These are phyloP conservation scores for Plasmodium yoelii DNA, from an alignment of 169 alveolate species.

Conservation along the genomic window DNA sequence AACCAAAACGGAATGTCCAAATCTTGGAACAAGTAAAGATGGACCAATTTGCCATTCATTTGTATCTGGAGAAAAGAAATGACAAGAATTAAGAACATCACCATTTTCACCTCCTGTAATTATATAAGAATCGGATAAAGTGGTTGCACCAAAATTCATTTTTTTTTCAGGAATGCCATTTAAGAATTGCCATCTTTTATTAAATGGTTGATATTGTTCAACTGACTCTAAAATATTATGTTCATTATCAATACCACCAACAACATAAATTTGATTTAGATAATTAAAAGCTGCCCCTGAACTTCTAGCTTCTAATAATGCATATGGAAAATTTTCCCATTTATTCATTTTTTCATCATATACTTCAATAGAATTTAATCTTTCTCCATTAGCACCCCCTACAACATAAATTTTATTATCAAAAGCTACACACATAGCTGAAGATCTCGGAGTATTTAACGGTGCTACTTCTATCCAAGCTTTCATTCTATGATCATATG, in stretches of 20 bases:
- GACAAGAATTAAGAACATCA: conserved; percentile 81
- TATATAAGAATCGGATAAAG: conserved; percentile 79
- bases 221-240: conserved; percentile 84
- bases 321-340: conserved; percentile 88
- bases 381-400: conserved; percentile 91
- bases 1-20: conserved; percentile 83
- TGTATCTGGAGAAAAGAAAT: conserved; percentile 83
- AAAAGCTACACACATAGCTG: conserved; percentile 87
- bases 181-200: conserved; percentile 82
- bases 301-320: conserved; percentile 88
- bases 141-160: conserved; percentile 84
- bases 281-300: conserved; percentile 89
- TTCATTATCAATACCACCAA: conserved; percentile 89
- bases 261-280: conserved; percentile 81
- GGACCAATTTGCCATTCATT: conserved; percentile 87
- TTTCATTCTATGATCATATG: conserved; percentile 90
- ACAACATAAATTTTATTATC: conserved; percentile 85
- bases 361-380: conserved; percentile 89
- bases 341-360: conserved; percentile 90
- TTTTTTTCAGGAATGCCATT: conserved; percentile 83
- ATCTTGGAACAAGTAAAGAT: conserved; percentile 83
- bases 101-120: conserved; percentile 86
- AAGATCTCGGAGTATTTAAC: conserved; percentile 88
- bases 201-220: conserved; percentile 85
- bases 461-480: conserved; percentile 90